A percentile compares a stretch with the other conserved stretches of the same genome.
Evolutionary conservation across 2,329 filamentous ascomycete species (phyloP).

Genomic region (Colletotrichum liaoningense): DNA sequence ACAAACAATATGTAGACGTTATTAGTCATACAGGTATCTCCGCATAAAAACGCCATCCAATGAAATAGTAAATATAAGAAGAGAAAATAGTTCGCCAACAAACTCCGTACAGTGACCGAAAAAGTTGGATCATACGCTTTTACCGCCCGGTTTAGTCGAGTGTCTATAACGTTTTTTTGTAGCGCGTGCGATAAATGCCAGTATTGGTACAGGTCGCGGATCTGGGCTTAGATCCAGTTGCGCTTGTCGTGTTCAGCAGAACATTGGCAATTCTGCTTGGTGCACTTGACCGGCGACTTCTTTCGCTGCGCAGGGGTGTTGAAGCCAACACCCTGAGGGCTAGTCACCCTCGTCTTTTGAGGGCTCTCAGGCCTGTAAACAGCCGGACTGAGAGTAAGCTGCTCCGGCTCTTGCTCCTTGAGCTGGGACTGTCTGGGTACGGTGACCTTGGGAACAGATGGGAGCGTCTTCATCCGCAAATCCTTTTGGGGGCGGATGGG

Average conservation of each 20-base stretch:
- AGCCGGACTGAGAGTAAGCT: conserved; percentile 59
- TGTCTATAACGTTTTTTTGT: conserved; percentile 25
- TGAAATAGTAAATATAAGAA: conserved; percentile 36
- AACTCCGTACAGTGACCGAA: conserved; percentile 32
- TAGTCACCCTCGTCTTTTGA: conserved; percentile 50
- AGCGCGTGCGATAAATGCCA: conserved; percentile 37
- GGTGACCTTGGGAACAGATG: conserved; percentile 47
- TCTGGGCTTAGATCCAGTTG: conserved; percentile 45
- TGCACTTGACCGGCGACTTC: conserved; percentile 30
- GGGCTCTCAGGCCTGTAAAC: conserved; percentile 62
- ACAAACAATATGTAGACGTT: conserved; percentile 35
- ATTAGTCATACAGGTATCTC: conserved; percentile 36
- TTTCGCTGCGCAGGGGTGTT: conserved; percentile 37
- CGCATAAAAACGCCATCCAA: conserved; percentile 34
- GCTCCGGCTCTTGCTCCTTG: conserved; percentile 41
- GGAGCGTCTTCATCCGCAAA: conserved; percentile 50
- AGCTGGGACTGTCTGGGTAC: conserved; percentile 18
- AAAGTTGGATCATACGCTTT: conserved; percentile 26
- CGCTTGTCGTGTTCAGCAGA: conserved; percentile 37
- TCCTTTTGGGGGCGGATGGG: conserved; percentile 42
- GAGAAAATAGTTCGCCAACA: conserved; percentile 30
- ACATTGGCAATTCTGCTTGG: conserved; percentile 36
- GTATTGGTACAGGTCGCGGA: conserved; percentile 9
- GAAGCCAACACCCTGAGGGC: conserved; percentile 57
- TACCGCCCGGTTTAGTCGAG: conserved; percentile 23